A percentile compares a stretch with the other conserved stretches of the same genome.
These are phyloP conservation scores for Phytophthora citrophthora DNA, from an alignment of 352 stramenopile genomes.

Conservation along the genomic window DNA sequence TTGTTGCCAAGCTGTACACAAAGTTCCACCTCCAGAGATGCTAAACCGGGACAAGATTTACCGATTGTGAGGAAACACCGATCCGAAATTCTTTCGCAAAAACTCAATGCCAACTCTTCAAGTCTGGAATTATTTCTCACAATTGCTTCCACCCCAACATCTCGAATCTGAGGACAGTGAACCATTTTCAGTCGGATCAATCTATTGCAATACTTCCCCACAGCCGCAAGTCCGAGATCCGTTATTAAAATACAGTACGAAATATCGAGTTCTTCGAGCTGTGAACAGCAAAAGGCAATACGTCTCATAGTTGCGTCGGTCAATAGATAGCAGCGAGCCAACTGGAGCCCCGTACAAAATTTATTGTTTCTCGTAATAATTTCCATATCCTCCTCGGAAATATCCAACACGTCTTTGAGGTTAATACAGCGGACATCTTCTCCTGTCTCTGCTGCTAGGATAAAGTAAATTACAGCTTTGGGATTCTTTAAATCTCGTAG, in stretches of 20 bases:
- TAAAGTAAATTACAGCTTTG: conserved; percentile 67
- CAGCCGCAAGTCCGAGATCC: conserved; percentile 50
- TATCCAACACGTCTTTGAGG: conserved; percentile 55
- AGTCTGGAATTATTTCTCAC: conserved; percentile 58
- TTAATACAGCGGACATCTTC: conserved; percentile 65
- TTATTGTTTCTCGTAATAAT: conserved; percentile 63
- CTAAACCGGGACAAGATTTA: conserved; percentile 51
- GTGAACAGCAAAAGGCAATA: conserved; percentile 51
- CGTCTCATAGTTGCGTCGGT: conserved; percentile 51
- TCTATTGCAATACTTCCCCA: conserved; percentile 59
- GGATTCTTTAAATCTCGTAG: conserved; percentile 53
- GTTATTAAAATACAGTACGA: conserved; percentile 72
- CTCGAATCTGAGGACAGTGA: conserved; percentile 74
- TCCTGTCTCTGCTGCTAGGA: conserved; percentile 56
- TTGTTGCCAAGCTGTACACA: conserved; percentile 66
- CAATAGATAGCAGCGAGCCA: conserved; percentile 48
- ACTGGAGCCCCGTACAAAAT: conserved; percentile 50
- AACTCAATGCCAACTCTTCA: conserved; percentile 63
- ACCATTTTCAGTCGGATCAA: conserved; percentile 61
- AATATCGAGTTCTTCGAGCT: conserved; percentile 83
- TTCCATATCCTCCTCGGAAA: conserved; percentile 64
- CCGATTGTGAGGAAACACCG: conserved; percentile 60
- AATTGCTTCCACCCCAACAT: conserved; percentile 77
- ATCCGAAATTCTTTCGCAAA: conserved; percentile 74
- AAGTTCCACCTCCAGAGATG: conserved; percentile 58